Conservation (phyloP, 306 rosid genomes). For the Geum urbanum region DNA sequence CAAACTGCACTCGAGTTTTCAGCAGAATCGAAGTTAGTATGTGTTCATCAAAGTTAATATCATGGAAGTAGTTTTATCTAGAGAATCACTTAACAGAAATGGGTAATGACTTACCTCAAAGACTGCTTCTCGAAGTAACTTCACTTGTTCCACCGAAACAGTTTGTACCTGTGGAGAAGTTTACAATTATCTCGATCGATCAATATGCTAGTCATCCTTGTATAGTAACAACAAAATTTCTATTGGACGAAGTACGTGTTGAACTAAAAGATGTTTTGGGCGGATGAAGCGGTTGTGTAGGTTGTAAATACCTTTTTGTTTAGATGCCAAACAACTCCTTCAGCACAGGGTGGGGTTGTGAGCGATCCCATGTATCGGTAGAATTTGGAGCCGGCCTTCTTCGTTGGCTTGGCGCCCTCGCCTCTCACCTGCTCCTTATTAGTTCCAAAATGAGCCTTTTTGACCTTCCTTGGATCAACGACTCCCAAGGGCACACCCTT, state of each 20-base stretch:
- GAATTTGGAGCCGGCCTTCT: conserved; percentile 38
- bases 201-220: background rate
- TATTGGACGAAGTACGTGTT: too few relatives aligned
- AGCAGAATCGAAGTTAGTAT: background rate
- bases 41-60: background rate
- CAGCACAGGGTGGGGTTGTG: conserved; percentile 71
- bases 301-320: conserved; percentile 39
- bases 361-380: conserved; percentile 65
- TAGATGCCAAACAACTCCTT: conserved; percentile 71
- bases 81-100: background rate
- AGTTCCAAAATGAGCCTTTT: conserved; percentile 27
- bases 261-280: background rate
- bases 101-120: conserved; percentile 46
- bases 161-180: background rate
- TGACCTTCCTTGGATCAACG: conserved; percentile 47
- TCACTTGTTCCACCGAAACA: conserved; percentile 38
- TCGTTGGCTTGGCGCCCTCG: too few relatives aligned
- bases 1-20: conserved; percentile 24
- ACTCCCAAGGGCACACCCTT: conserved; percentile 34
- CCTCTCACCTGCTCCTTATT: conserved; percentile 10
- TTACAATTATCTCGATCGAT: background rate
- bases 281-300: conserved; percentile 4
- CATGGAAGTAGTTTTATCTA: background rate
- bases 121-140: conserved; percentile 45
- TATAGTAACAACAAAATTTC: background rate